Conservation (phyloP, 768 basidiomycete species). For the Nevesoporus exiguus region DNA sequence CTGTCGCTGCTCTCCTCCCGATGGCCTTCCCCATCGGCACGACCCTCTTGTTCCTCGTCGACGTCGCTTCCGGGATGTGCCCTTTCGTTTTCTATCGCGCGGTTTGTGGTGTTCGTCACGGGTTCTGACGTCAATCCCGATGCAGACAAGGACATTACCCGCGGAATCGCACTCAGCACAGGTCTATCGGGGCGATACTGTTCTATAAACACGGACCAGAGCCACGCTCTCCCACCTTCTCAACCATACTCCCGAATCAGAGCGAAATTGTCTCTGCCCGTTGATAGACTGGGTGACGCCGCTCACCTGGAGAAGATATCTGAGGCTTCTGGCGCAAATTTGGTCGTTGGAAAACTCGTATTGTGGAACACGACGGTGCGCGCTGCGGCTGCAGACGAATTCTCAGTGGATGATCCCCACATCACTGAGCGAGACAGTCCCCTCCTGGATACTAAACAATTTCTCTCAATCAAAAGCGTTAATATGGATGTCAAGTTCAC, state of each 20-base stretch:
- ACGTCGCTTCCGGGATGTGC: slow-evolving; percentile 54
- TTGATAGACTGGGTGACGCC: slow-evolving; percentile 48
- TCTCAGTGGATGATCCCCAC: slow-evolving; percentile 64
- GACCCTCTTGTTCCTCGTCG: slow-evolving; percentile 26
- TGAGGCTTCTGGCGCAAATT: slow-evolving; percentile 32
- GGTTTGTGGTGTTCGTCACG: slow-evolving; percentile 65
- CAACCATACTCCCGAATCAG: slow-evolving; percentile 43
- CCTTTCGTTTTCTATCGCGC: slow-evolving; percentile 54
- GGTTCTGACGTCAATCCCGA: slow-evolving; percentile 78
- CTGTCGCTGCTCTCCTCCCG: slow-evolving; percentile 36
- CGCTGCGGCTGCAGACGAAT: slow-evolving; percentile 61
- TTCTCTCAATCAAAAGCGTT: slow-evolving; percentile 40
- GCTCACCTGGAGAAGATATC: slow-evolving; percentile 39
- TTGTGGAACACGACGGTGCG: slow-evolving; percentile 52
- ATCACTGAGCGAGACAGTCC: slow-evolving; percentile 53
- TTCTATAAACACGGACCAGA: slow-evolving; percentile 34
- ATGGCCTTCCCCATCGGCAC: slow-evolving; percentile 9
- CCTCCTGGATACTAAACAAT: slow-evolving; percentile 37
- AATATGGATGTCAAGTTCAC: slow-evolving; percentile 28
- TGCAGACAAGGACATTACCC: slow-evolving; percentile 59
- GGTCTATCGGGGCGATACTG: slow-evolving; percentile 55
- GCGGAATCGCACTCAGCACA: slow-evolving; percentile 63
- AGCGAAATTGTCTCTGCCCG: slow-evolving; percentile 50
- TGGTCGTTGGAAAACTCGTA: slow-evolving; percentile 42
- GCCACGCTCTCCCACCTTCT: slow-evolving; percentile 14